phyloP scores from a whole-genome alignment of 2,329 filamentous ascomycete species.

The Aspergillus novofumigatus region DNA sequence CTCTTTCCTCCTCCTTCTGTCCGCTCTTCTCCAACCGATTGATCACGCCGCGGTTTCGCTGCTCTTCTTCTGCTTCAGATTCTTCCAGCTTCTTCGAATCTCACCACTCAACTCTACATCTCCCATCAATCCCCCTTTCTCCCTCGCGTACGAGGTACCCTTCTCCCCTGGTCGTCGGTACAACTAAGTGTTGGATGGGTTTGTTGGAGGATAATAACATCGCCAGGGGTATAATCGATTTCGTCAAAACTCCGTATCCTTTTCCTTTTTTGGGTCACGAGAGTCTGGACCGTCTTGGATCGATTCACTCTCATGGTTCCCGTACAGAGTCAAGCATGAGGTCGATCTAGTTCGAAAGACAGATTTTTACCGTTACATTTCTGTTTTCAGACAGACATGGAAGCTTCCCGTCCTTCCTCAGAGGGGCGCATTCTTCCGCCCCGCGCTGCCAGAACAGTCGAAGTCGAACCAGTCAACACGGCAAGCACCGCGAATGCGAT shows the following conservation, averaged over 20 bases:
- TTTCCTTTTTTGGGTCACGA: conserved; percentile 4
- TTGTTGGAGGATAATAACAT: background rate
- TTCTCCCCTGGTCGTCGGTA: background rate
- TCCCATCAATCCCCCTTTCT: conserved; percentile 2
- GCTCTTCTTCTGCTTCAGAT: background rate
- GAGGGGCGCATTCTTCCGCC: conserved; percentile 20
- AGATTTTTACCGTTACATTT: background rate
- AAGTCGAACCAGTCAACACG: conserved; percentile 17
- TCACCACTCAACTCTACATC: conserved; percentile 11
- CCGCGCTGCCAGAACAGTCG: conserved; percentile 16
- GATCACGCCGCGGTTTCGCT: background rate
- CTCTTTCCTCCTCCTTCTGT: conserved; percentile 11
- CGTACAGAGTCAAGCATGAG: conserved; percentile 14
- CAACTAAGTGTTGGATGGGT: background rate
- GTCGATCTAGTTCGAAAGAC: conserved; percentile 9
- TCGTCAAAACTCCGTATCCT: background rate
- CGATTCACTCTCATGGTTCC: conserved; percentile 1
- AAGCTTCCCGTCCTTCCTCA: conserved; percentile 16
- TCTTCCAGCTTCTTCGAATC: conserved; percentile 2
- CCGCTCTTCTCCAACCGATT: background rate
- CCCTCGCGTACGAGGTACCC: background rate
- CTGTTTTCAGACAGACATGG: conserved; percentile 14
- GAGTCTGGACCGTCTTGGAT: conserved; percentile 1
- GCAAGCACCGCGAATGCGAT: conserved; percentile 11
- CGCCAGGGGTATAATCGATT: background rate